A percentile compares a stretch with the other conserved stretches of the same genome.
These are phyloP conservation scores for Pichia sp. DNA, from an alignment of 1,139 yeast species.

Conservation along the genomic window DNA sequence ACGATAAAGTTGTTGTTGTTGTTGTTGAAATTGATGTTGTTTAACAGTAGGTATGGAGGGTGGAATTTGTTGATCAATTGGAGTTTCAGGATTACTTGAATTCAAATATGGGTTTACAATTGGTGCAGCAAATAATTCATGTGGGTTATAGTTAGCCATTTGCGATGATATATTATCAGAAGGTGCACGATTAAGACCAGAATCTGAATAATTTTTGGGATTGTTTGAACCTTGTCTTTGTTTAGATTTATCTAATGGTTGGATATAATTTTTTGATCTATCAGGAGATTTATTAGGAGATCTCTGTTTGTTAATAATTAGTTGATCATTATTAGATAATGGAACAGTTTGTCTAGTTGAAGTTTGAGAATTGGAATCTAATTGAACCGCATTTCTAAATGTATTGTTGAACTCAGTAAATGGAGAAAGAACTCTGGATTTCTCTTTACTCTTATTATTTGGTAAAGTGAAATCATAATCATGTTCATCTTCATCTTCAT, in stretches of 20 bases:
- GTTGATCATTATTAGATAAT: neutral
- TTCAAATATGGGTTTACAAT: conserved; percentile 11
- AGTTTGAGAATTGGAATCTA: conserved; percentile 8
- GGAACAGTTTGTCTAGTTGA: neutral
- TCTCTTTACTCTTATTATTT: conserved; percentile 1
- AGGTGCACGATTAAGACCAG: conserved; percentile 2
- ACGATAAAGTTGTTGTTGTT: neutral
- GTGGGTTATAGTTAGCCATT: conserved; percentile 1
- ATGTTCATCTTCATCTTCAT: conserved; percentile 14
- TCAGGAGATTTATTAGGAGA: neutral
- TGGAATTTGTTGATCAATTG: conserved; percentile 15
- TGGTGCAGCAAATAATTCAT: conserved; percentile 6
- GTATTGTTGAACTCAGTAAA: conserved; percentile 48
- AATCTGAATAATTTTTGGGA: neutral
- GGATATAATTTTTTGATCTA: neutral
- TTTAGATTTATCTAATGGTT: conserved; percentile 1
- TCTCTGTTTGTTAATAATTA: conserved; percentile 20
- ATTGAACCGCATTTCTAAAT: conserved; percentile 31
- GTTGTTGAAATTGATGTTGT: neutral
- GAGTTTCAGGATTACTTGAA: conserved; percentile 12
- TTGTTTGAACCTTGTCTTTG: neutral
- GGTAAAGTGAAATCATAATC: conserved; percentile 12
- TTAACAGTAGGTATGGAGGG: conserved; percentile 1
- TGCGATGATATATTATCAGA: conserved; percentile 4
- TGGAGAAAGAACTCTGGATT: conserved; percentile 34